Evolutionary conservation across 495 filamentous ascomycete species (phyloP).

Genomic region (Daldinia concentrica): DNA sequence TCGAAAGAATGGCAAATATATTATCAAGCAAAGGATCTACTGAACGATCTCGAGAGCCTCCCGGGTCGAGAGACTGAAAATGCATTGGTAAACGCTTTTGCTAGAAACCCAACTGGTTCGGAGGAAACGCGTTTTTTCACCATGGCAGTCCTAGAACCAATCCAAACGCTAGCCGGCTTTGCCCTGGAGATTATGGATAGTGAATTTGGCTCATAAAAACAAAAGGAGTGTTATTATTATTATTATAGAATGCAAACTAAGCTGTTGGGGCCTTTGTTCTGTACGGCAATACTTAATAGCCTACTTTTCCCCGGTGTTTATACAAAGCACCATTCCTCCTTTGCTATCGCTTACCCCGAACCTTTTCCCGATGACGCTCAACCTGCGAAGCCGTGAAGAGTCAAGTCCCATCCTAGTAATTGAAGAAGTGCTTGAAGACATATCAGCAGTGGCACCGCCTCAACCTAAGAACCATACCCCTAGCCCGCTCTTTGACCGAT

Average conservation of each 20-base stretch:
- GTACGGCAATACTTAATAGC: too few relatives aligned
- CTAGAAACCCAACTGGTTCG: constrained; percentile 45
- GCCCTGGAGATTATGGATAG: too few relatives aligned
- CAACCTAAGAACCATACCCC: constrained; percentile 8
- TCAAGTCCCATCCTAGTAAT: background rate
- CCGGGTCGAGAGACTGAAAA: constrained; percentile 50
- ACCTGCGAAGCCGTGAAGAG: constrained; percentile 26
- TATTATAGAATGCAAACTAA: too few relatives aligned
- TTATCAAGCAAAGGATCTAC: constrained; percentile 47
- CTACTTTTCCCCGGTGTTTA: too few relatives aligned
- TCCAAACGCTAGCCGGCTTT: constrained; percentile 49
- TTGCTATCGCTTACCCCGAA: constrained; percentile 2
- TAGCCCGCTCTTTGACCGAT: constrained; percentile 51
- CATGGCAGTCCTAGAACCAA: constrained; percentile 47
- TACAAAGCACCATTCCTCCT: background rate
- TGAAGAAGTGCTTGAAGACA: background rate
- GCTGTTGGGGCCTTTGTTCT: too few relatives aligned
- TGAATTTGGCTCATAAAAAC: too few relatives aligned
- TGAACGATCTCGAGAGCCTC: constrained; percentile 51
- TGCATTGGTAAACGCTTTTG: constrained; percentile 48
- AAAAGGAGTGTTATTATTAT: too few relatives aligned
- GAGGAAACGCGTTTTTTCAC: constrained; percentile 51
- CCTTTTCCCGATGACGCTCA: constrained; percentile 30
- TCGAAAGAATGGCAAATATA: constrained; percentile 50
- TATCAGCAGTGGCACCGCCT: background rate